Evolutionary conservation across 2,329 filamentous ascomycete genomes (phyloP).

Genomic region (Sporothrix brasiliensis): DNA sequence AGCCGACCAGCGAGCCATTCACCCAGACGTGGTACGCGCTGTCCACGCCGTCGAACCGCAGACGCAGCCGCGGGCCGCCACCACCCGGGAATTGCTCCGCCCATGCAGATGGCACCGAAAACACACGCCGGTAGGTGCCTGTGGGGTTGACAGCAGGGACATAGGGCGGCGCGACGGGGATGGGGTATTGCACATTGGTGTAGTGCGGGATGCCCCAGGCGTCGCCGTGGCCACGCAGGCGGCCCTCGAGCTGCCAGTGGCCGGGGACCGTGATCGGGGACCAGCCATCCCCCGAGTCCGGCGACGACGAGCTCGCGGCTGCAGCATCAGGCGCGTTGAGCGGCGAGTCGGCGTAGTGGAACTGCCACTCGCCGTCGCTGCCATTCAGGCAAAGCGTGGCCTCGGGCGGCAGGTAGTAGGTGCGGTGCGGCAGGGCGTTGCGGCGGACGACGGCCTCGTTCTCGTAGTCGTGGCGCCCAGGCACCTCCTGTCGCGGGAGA

Average conservation of each 20-base stretch:
- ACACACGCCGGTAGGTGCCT: conserved; percentile 62
- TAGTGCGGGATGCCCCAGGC: conserved; percentile 65
- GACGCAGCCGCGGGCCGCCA: conserved; percentile 50
- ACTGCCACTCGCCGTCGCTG: conserved; percentile 60
- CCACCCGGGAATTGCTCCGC: conserved; percentile 40
- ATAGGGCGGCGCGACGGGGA: conserved; percentile 66
- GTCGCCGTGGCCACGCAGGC: conserved; percentile 17
- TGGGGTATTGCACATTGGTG: conserved; percentile 68
- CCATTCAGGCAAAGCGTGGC: conserved; percentile 57
- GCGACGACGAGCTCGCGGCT: conserved; percentile 39
- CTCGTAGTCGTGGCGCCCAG: conserved; percentile 58
- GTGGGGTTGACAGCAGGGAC: conserved; percentile 66
- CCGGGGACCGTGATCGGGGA: conserved; percentile 62
- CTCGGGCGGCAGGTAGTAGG: conserved; percentile 59
- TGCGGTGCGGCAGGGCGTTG: conserved; percentile 60
- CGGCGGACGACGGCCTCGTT: conserved; percentile 63
- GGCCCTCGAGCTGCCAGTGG: conserved; percentile 70
- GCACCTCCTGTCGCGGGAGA: conserved; percentile 20
- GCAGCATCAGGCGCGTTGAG: conserved; percentile 46
- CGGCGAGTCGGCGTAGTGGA: conserved; percentile 54
- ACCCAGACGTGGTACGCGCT: conserved; percentile 71
- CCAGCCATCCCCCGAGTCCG: conserved; percentile 37
- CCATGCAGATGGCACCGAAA: conserved; percentile 56
- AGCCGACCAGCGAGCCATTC: conserved; percentile 66
- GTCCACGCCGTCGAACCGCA: conserved; percentile 73